Evolutionary conservation across 208 protist species (phyloP).

Genomic region (Leishmania tropica): DNA sequence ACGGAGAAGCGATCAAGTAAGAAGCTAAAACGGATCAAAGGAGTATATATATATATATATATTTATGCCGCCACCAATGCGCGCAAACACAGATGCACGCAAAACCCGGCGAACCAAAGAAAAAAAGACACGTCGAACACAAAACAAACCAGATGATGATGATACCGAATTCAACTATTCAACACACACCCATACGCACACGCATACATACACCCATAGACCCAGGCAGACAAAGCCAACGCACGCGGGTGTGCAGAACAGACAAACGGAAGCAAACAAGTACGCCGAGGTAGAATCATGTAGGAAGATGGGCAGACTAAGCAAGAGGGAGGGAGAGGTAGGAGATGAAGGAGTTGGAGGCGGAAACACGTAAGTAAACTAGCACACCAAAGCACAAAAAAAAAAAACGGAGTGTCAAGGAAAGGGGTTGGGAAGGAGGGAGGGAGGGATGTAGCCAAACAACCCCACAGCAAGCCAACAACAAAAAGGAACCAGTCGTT

Average conservation of each 20-base stretch:
- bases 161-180: conserved; percentile 1
- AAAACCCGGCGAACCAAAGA: conserved; percentile 1
- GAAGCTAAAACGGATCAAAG: conserved; percentile 9
- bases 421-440: neutral
- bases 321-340: neutral
- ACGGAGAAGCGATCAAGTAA: conserved; percentile 7
- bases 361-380: too few species aligned
- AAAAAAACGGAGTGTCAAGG: neutral
- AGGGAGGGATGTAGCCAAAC: neutral
- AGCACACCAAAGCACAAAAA: too few species aligned
- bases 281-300: too few species aligned
- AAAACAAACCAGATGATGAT: conserved; percentile 31
- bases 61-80: neutral
- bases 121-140: conserved; percentile 4
- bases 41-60: too few species aligned
- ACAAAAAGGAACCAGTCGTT: neutral
- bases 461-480: neutral
- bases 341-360: neutral
- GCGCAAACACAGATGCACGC: neutral
- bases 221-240: neutral
- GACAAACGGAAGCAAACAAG: neutral
- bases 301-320: neutral
- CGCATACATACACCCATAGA: conserved; percentile 2
- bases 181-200: neutral
- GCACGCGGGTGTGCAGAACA: neutral